phyloP scores from a whole-genome alignment of 2,329 filamentous ascomycete genomes.

The Colletotrichum agaves region DNA sequence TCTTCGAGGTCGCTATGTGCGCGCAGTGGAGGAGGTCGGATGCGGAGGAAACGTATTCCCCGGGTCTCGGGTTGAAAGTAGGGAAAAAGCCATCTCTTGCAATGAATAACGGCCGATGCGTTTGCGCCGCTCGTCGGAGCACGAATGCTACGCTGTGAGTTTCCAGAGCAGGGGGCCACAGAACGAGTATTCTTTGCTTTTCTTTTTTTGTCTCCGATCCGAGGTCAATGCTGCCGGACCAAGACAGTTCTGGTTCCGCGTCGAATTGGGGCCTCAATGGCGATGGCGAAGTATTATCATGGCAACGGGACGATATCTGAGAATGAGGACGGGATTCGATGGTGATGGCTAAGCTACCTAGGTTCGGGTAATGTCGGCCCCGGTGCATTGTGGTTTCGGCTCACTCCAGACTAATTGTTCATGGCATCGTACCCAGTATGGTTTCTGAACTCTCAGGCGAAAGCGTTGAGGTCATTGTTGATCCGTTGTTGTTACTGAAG shows the following conservation, averaged over 20 bases:
- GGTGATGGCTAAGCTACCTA: no score
- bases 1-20: slow-evolving; percentile 43
- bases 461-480: no score
- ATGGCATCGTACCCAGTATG: no score
- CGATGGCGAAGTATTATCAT: slow-evolving; percentile 36
- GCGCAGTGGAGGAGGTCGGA: slow-evolving; percentile 53
- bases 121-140: slow-evolving; percentile 51
- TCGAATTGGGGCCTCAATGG: slow-evolving; percentile 36
- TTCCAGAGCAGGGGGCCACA: slow-evolving; percentile 49
- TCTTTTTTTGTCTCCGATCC: accelerated
- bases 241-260: background rate
- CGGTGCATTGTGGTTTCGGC: no score
- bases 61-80: slow-evolving; percentile 47
- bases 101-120: slow-evolving; percentile 52
- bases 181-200: slow-evolving; percentile 43
- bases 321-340: slow-evolving; percentile 33
- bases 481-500: no score
- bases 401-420: no score
- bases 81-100: slow-evolving; percentile 49
- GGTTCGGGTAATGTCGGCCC: no score
- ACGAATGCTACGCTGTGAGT: slow-evolving; percentile 47
- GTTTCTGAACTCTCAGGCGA: no score
- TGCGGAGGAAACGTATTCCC: slow-evolving; percentile 49
- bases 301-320: slow-evolving; percentile 36
- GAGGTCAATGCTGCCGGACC: accelerated